These are phyloP conservation scores for Pythium insidiosum DNA, from an alignment of 352 stramenopile species.

Conservation along the genomic window DNA sequence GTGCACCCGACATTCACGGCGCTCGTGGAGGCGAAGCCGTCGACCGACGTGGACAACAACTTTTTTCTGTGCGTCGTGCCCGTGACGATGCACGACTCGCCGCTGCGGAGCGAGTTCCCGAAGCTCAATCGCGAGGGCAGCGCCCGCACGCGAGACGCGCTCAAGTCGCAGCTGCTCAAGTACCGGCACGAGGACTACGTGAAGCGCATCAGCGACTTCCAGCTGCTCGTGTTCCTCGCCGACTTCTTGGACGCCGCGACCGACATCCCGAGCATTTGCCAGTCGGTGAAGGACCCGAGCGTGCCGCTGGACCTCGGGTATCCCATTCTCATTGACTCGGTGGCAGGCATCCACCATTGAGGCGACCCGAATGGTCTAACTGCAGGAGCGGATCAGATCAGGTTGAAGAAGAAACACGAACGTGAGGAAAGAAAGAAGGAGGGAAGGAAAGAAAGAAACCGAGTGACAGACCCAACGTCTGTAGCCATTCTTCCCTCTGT, in stretches of 20 bases:
- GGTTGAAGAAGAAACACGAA: background rate
- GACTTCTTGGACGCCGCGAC: conserved; percentile 89
- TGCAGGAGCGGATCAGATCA: background rate
- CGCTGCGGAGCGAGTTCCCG: conserved; percentile 91
- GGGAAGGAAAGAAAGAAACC: too few species aligned
- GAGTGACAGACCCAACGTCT: too few species aligned
- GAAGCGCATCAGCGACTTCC: conserved; percentile 95
- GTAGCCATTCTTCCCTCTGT: too few species aligned
- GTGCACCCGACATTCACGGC: conserved; percentile 96
- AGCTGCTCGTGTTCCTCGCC: conserved; percentile 92
- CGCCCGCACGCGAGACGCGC: conserved; percentile 79
- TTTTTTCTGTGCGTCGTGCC: conserved; percentile 97
- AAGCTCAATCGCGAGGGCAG: conserved; percentile 87
- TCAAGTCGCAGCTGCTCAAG: conserved; percentile 89
- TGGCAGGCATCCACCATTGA: conserved; percentile 75
- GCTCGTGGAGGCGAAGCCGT: conserved; percentile 94
- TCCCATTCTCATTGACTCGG: conserved; percentile 92
- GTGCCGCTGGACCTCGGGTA: conserved; percentile 93
- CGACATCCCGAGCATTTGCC: conserved; percentile 91
- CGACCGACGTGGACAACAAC: conserved; percentile 92
- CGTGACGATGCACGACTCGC: conserved; percentile 91
- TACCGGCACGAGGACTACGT: conserved; percentile 54
- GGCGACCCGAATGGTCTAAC: background rate
- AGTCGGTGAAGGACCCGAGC: conserved; percentile 79
- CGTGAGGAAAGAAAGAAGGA: background rate